Evolutionary conservation across 2,329 filamentous ascomycete genomes (phyloP), one percentile per base, ranked within the genome.

Genomic region (Trichophyton simii): DNA sequence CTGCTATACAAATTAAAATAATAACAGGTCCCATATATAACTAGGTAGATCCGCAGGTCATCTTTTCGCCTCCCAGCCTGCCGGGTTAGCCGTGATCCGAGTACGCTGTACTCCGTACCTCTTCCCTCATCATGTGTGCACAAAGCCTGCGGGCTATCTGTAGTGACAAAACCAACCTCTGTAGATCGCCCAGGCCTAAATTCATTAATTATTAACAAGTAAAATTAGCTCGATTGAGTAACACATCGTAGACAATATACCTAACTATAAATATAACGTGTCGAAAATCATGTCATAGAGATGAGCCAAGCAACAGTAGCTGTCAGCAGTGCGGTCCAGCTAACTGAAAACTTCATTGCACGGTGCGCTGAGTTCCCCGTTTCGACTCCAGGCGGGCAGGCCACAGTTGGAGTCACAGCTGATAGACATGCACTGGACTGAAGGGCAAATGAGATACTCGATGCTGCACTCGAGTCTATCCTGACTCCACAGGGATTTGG

Each of bases 401-500:
- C 28, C 58, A 50, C 58, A 36, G 3, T 28, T 5, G 58, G 58
- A 13, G 8, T 50, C 20, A 7, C 8, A 2, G 8, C 6, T 11
- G 28, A 46, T n/a, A 41, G 8, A 34, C 59, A 60, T 38, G 48
- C 44, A n/a, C 2, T 38, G 5, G 59, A 36, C 57, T 60, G 59
- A 36, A 60, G 41, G 22, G 59, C 44, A n/a, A 22, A 38, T 25
- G 59, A 54, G 7, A 60, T 60, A 48, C 59, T 60, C 11, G 28
- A 54, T 20, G 46, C 48, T 9, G 7, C 5, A 13, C 31, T 8
- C 7, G 44, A 20, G 22, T 60, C 28, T 28, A 60, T 31, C 25
- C 20, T 54, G 18, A 9, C 59, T 7, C 46, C 15, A n/a, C 59
- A 55, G 52, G 59, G 59, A 60, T 60, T 60, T 28, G 59, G 31